phyloP scores from a whole-genome alignment of 1,284 basidiomycete species.

The Ustilago trichophora region DNA sequence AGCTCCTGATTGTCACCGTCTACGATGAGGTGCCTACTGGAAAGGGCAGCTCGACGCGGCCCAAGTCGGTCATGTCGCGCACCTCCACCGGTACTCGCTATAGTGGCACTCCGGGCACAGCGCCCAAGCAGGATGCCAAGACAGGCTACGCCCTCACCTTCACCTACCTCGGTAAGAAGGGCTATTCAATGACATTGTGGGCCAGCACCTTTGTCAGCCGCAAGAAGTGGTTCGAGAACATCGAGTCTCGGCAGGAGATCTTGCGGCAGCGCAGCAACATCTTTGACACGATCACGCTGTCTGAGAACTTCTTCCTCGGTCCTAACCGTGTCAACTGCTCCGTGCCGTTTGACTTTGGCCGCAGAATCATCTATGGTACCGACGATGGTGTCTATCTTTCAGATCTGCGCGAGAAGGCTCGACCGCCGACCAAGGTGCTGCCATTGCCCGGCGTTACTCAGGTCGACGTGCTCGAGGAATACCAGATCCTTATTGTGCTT shows the following conservation, averaged over 20 bases:
- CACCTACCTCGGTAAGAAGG: slow-evolving; percentile 89
- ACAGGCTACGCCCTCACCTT: slow-evolving; percentile 92
- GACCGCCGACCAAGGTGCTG: slow-evolving; percentile 83
- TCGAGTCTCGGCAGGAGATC: slow-evolving; percentile 85
- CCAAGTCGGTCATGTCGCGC: slow-evolving; percentile 69
- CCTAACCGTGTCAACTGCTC: slow-evolving; percentile 84
- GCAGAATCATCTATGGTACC: slow-evolving; percentile 91
- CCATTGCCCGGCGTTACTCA: slow-evolving; percentile 89
- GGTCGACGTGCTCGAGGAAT: slow-evolving; percentile 95
- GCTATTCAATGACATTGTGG: slow-evolving; percentile 92
- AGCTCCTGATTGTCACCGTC: slow-evolving; percentile 84
- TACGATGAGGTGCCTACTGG: slow-evolving; percentile 74
- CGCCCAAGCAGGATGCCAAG: slow-evolving; percentile 76
- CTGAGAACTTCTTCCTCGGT: slow-evolving; percentile 86
- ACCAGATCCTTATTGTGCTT: slow-evolving; percentile 91
- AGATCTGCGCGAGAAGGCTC: slow-evolving; percentile 78
- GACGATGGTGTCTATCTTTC: slow-evolving; percentile 96
- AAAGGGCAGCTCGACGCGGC: slow-evolving; percentile 64
- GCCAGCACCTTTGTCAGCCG: slow-evolving; percentile 84
- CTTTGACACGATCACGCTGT: slow-evolving; percentile 86
- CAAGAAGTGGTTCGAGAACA: slow-evolving; percentile 93
- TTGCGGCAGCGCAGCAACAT: slow-evolving; percentile 85
- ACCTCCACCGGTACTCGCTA: slow-evolving; percentile 66
- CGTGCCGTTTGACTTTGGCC: slow-evolving; percentile 86
- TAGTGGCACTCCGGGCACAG: slow-evolving; percentile 58